These are phyloP conservation scores for Prosopis cineraria DNA, from an alignment of 306 rosid species.

Conservation along the genomic window DNA sequence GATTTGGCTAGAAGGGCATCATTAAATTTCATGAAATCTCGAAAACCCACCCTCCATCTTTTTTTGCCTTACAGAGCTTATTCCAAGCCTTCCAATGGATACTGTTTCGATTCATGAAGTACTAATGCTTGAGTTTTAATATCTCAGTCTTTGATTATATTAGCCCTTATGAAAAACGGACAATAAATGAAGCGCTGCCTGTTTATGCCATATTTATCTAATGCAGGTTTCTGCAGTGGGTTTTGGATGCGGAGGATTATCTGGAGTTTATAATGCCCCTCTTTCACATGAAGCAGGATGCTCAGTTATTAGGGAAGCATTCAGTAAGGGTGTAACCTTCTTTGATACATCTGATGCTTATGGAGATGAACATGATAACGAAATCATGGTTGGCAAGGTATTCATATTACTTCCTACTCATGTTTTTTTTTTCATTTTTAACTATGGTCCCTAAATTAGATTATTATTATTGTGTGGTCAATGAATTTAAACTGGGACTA, in stretches of 20 bases:
- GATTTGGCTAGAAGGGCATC: no score
- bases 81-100: no score
- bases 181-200: neutral
- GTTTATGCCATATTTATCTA: neutral
- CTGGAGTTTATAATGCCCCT: slow-evolving; percentile 64
- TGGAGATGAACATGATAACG: slow-evolving; percentile 65
- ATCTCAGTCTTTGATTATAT: neutral
- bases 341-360: slow-evolving; percentile 74
- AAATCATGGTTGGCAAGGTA: slow-evolving; percentile 80
- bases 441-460: neutral
- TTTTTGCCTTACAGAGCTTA: no score
- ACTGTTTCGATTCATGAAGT: no score
- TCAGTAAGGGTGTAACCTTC: slow-evolving; percentile 66
- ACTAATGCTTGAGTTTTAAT: neutral
- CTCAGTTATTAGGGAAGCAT: slow-evolving; percentile 61
- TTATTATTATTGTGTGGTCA: neutral
- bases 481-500: neutral
- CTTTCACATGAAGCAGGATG: slow-evolving; percentile 74
- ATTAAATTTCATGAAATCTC: no score
- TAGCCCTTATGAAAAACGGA: neutral
- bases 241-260: slow-evolving; percentile 75
- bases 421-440: neutral
- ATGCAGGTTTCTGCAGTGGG: slow-evolving; percentile 80
- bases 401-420: neutral
- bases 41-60: no score